These are phyloP conservation scores for Diaporthe capsici DNA, from an alignment of 2,329 filamentous ascomycete species.

Conservation along the genomic window DNA sequence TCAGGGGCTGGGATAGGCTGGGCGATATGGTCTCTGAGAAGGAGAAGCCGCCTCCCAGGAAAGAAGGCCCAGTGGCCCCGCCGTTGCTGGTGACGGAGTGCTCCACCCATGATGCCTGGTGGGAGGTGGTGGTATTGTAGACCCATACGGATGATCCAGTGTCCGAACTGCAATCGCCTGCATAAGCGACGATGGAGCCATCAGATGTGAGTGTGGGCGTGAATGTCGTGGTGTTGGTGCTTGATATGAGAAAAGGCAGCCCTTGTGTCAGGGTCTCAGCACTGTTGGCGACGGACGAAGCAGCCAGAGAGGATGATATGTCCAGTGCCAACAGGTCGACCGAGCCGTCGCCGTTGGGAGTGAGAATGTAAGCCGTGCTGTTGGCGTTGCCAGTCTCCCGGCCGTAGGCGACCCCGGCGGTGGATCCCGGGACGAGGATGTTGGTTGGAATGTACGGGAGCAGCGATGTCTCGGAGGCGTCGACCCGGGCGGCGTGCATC, in stretches of 20 bases:
- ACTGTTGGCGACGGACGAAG: slow-evolving; percentile 59
- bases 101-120: slow-evolving; percentile 60
- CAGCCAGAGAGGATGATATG: slow-evolving; percentile 69
- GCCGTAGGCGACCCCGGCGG: slow-evolving; percentile 51
- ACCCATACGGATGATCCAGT: slow-evolving; percentile 75
- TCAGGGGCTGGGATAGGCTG: slow-evolving; percentile 64
- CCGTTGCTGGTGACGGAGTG: slow-evolving; percentile 47
- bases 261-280: slow-evolving; percentile 62
- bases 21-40: slow-evolving; percentile 76
- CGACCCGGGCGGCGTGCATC: slow-evolving; percentile 36
- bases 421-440: slow-evolving; percentile 71
- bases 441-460: slow-evolving; percentile 85
- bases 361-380: slow-evolving; percentile 79
- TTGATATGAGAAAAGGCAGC: slow-evolving; percentile 73
- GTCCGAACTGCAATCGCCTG: slow-evolving; percentile 77
- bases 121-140: slow-evolving; percentile 63
- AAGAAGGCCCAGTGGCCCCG: slow-evolving; percentile 58
- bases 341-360: slow-evolving; percentile 60
- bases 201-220: slow-evolving; percentile 75
- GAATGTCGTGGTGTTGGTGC: slow-evolving; percentile 69
- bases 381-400: slow-evolving; percentile 48
- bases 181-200: slow-evolving; percentile 80
- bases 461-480: slow-evolving; percentile 55
- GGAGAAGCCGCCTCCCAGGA: slow-evolving; percentile 70
- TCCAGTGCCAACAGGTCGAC: slow-evolving; percentile 75